A percentile compares a stretch with the other conserved stretches of the same genome.
phyloP scores from a whole-genome alignment of 202 grass and related monocot genomes.

The Miscanthus sacchariflorus region DNA sequence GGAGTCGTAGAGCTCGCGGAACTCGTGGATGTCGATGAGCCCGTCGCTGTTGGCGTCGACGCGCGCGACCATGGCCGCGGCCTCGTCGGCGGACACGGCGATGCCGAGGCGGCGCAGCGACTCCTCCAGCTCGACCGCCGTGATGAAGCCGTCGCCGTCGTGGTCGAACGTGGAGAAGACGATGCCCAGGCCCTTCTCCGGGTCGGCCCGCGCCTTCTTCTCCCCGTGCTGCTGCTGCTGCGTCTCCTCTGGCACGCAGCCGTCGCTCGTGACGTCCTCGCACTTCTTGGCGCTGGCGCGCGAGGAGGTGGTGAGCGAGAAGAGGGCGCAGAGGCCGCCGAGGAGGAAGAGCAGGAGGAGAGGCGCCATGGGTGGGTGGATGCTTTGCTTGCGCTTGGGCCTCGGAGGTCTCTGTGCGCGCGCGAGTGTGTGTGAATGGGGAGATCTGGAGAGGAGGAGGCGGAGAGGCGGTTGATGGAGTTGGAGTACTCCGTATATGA shows the following conservation, averaged over 20 bases:
- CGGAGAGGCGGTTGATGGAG: background rate
- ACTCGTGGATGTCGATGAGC: conserved; percentile 85
- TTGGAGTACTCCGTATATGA: conserved; percentile 22
- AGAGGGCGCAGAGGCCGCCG: conserved; percentile 58
- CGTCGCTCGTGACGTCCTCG: background rate
- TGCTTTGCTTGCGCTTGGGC: background rate
- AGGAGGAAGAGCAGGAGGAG: conserved; percentile 64
- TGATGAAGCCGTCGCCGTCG: conserved; percentile 96
- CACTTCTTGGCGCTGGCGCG: background rate
- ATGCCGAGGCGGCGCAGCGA: conserved; percentile 77
- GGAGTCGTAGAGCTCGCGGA: conserved; percentile 81
- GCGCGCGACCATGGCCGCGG: conserved; percentile 53
- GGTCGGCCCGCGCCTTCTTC: background rate
- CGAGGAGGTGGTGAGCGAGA: conserved; percentile 37
- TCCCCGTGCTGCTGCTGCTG: background rate
- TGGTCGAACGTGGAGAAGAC: conserved; percentile 91
- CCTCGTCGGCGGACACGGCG: conserved; percentile 59
- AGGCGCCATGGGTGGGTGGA: conserved; percentile 52
- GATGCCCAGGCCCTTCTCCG: conserved; percentile 58
- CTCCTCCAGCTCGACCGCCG: conserved; percentile 73
- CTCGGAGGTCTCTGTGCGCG: background rate
- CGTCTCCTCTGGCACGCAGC: background rate
- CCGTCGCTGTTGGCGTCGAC: conserved; percentile 88
- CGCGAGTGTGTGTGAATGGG: conserved; percentile 49
- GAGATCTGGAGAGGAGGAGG: conserved; percentile 19